Conservation (phyloP, 108 stramenopile species). For the Conticribra weissflogii region DNA sequence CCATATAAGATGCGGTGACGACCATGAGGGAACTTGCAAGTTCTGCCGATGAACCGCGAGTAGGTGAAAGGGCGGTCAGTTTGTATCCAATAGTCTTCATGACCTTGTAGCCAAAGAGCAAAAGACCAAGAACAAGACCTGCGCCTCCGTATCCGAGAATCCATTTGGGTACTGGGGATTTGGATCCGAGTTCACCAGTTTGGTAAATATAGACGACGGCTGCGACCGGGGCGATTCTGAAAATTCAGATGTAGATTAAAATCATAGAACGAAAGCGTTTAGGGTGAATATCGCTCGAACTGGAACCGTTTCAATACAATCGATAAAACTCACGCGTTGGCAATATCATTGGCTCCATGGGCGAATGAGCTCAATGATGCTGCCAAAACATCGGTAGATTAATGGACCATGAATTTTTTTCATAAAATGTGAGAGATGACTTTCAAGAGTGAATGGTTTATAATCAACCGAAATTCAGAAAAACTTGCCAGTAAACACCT, state of each 20-base stretch:
- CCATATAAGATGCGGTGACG: conserved; percentile 57
- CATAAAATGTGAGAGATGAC: no score
- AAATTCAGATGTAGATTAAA: no score
- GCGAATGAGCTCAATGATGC: conserved; percentile 68
- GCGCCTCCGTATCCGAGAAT: conserved; percentile 57
- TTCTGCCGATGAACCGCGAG: conserved; percentile 60
- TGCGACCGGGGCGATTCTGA: conserved; percentile 63
- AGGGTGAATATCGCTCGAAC: no score
- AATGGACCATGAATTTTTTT: no score
- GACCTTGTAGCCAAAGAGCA: conserved; percentile 51
- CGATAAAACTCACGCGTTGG: no score
- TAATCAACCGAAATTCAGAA: no score
- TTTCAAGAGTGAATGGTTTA: no score
- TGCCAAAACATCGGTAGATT: no score
- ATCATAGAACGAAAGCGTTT: no score
- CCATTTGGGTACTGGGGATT: conserved; percentile 50
- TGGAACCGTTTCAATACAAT: no score
- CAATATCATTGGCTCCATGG: conserved; percentile 77
- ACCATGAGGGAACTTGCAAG: conserved; percentile 57
- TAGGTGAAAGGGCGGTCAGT: conserved; percentile 45
- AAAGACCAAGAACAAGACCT: conserved; percentile 57
- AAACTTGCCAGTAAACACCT: no score
- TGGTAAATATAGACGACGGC: conserved; percentile 56
- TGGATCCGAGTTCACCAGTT: conserved; percentile 21
- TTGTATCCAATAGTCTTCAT: conserved; percentile 56